phyloP scores from a whole-genome alignment of 306 rosid genomes.

The Corylus avellana region DNA sequence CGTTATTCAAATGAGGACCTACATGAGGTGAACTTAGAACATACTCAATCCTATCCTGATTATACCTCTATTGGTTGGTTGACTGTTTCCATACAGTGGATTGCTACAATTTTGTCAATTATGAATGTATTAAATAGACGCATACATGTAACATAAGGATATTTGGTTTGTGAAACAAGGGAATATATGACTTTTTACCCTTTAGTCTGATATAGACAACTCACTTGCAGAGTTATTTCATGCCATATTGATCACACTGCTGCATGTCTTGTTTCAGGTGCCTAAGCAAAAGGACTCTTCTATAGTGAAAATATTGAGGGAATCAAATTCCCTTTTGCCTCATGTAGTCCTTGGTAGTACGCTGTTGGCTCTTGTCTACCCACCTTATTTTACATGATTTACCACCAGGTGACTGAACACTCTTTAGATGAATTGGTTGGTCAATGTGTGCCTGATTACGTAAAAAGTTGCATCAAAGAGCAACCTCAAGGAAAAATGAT shows the following conservation, averaged over 20 bases:
- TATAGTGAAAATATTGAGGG: conserved; percentile 57
- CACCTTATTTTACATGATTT: conserved; percentile 93
- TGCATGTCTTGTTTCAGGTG: conserved; percentile 38
- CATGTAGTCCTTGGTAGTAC: conserved; percentile 76
- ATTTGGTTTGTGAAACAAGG: not conserved
- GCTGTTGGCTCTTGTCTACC: conserved; percentile 74
- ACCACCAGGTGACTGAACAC: conserved; percentile 69
- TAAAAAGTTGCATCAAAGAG: conserved; percentile 10
- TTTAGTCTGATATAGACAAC: not conserved
- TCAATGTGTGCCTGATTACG: conserved; percentile 1
- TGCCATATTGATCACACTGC: conserved; percentile 8
- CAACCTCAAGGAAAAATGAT: conserved; percentile 6
- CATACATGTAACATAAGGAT: not conserved
- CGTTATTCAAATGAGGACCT: not conserved
- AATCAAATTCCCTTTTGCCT: conserved; percentile 79
- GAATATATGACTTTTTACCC: not conserved
- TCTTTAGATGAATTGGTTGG: conserved; percentile 30
- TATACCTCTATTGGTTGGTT: not conserved
- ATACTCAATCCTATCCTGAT: not conserved
- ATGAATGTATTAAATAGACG: not conserved
- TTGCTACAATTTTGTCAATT: not conserved
- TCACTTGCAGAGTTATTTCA: not conserved
- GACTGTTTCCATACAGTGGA: not conserved
- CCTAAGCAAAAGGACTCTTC: conserved; percentile 37
- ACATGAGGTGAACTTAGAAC: not conserved